These are phyloP conservation scores for Bipolaris zeicola DNA, from an alignment of 2,329 filamentous ascomycete genomes.

Conservation along the genomic window DNA sequence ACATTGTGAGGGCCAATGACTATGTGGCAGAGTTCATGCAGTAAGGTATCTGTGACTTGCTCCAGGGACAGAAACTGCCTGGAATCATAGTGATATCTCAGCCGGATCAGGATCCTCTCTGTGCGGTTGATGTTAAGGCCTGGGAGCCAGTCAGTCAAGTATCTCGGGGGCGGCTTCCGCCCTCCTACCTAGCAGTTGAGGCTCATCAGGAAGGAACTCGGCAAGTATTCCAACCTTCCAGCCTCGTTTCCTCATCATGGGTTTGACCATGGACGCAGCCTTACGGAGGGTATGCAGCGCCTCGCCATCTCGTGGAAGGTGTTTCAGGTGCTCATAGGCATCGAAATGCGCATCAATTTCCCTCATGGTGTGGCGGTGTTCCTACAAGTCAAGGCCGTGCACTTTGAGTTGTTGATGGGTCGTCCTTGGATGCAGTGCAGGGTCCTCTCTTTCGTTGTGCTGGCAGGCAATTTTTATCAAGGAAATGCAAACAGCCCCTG, in stretches of 20 bases:
- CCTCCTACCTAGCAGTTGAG: conserved; percentile 69
- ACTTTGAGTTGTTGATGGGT: not conserved
- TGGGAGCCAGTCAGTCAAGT: conserved; percentile 27
- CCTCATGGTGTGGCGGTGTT: conserved; percentile 35
- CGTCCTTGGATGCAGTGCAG: not conserved
- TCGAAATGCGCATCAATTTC: conserved; percentile 57
- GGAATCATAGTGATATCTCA: conserved; percentile 76
- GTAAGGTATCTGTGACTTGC: conserved; percentile 83
- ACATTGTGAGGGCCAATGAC: conserved; percentile 81
- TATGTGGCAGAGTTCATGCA: conserved; percentile 92
- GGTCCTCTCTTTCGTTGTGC: not conserved
- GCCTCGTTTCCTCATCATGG: conserved; percentile 84
- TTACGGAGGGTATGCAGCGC: conserved; percentile 71
- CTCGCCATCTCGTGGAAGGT: conserved; percentile 52
- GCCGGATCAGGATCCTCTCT: conserved; percentile 78
- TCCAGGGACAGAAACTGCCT: conserved; percentile 81
- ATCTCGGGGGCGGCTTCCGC: not conserved
- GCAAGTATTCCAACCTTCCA: conserved; percentile 81
- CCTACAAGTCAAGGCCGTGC: not conserved
- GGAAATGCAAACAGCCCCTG: not conserved
- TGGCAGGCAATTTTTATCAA: not conserved
- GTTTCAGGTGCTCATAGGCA: conserved; percentile 56
- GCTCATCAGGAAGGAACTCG: conserved; percentile 82
- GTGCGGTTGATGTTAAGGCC: conserved; percentile 79
- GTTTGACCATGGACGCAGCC: conserved; percentile 87